These are phyloP conservation scores for Kodamaea kaohsiungensis DNA, from an alignment of 805 yeast species.

Conservation along the genomic window DNA sequence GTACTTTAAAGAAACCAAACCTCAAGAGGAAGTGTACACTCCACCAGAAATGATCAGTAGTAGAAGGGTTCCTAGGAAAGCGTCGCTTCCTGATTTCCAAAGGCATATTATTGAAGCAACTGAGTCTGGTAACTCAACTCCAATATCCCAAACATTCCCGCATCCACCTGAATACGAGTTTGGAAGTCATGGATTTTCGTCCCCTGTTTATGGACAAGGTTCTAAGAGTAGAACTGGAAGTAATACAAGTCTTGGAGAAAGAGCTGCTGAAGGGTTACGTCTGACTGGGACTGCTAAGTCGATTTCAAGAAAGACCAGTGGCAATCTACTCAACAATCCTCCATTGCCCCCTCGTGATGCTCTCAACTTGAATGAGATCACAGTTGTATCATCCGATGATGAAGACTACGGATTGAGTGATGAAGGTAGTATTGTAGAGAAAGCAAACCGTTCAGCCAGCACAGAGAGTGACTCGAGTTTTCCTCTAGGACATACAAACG, in stretches of 20 bases:
- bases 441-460: background rate
- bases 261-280: background rate
- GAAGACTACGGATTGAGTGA: background rate
- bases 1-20: slow-evolving; percentile 54
- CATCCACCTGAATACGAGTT: slow-evolving; percentile 22
- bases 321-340: background rate
- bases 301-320: slow-evolving; percentile 1
- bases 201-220: background rate
- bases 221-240: background rate
- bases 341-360: slow-evolving; percentile 1
- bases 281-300: background rate
- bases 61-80: slow-evolving; percentile 42
- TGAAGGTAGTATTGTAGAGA: background rate
- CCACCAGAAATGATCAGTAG: slow-evolving; percentile 72
- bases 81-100: slow-evolving; percentile 10
- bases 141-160: background rate
- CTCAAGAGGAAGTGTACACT: slow-evolving; percentile 25
- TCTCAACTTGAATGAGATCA: background rate
- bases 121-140: slow-evolving; percentile 1
- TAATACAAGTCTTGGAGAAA: background rate
- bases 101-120: background rate
- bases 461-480: background rate
- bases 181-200: slow-evolving; percentile 11
- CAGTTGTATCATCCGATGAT: background rate
- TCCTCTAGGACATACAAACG: background rate